Percentiles rank a stretch among this genome's conserved stretches.
These are phyloP conservation scores for Leptomonas seymouri DNA, from an alignment of 208 protist species.

Conservation along the genomic window DNA sequence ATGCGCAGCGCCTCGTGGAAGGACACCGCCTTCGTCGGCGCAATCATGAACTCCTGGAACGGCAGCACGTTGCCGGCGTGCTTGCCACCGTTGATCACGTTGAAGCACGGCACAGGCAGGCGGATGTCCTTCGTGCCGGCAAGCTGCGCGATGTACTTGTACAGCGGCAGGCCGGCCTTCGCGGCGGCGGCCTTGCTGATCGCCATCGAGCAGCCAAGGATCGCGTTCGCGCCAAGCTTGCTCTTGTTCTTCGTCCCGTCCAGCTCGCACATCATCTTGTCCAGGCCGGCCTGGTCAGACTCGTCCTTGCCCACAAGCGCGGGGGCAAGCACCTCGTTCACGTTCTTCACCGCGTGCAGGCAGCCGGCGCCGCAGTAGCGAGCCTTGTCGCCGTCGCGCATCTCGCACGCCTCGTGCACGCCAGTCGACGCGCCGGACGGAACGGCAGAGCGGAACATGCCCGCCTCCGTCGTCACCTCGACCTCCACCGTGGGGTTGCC, in stretches of 20 bases:
- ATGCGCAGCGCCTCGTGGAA: slow-evolving; percentile 97
- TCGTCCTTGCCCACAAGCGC: slow-evolving; percentile 94
- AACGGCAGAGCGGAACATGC: slow-evolving; percentile 96
- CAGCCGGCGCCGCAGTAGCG: slow-evolving; percentile 98
- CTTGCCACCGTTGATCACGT: slow-evolving; percentile 99
- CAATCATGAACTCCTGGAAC: slow-evolving; percentile 99
- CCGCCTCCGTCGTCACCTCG: slow-evolving; percentile 95
- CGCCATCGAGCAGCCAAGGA: slow-evolving; percentile 98
- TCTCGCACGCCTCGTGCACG: slow-evolving; percentile 97
- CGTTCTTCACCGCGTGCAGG: slow-evolving; percentile 96
- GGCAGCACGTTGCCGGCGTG: slow-evolving; percentile 98
- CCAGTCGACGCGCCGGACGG: slow-evolving; percentile 99
- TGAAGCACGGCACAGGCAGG: slow-evolving; percentile 97
- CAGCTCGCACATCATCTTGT: slow-evolving; percentile 95
- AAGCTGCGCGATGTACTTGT: slow-evolving; percentile 95
- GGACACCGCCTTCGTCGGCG: slow-evolving; percentile 92
- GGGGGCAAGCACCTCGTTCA: slow-evolving; percentile 95
- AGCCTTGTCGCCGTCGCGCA: slow-evolving; percentile 96
- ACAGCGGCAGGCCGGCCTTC: slow-evolving; percentile 92
- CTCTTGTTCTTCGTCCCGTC: slow-evolving; percentile 98
- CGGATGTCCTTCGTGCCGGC: slow-evolving; percentile 85
- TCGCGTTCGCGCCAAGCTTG: slow-evolving; percentile 98
- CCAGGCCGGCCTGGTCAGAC: slow-evolving; percentile 90
- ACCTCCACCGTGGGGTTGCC: slow-evolving; percentile 95
- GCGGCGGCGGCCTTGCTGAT: slow-evolving; percentile 96